Conservation (phyloP, 2,329 filamentous ascomycete genomes). For the Fusarium xylarioides region DNA sequence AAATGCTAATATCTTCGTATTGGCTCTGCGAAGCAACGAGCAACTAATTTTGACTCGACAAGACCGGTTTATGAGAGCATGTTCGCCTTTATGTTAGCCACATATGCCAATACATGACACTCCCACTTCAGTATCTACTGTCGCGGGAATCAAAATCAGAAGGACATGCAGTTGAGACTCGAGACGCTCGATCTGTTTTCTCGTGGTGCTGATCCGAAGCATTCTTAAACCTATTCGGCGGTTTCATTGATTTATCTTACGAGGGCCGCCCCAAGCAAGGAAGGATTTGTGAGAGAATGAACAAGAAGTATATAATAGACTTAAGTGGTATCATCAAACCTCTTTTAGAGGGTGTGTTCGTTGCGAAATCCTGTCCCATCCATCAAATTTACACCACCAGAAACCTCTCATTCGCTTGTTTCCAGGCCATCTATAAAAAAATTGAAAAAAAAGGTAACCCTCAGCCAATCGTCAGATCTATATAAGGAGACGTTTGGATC, state of each 20-base stretch:
- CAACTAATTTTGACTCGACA: neutral
- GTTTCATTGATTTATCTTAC: neutral
- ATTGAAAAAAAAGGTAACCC: neutral
- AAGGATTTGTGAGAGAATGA: neutral
- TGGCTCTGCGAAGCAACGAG: neutral
- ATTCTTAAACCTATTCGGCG: neutral
- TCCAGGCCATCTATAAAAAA: constrained; percentile 10
- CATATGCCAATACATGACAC: neutral
- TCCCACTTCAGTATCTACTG: neutral
- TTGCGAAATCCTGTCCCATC: neutral
- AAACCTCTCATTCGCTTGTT: neutral
- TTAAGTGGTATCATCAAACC: constrained; percentile 23
- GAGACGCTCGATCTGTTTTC: neutral
- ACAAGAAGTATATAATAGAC: neutral
- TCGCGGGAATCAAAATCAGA: neutral
- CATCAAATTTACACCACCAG: constrained; percentile 12
- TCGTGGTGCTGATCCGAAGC: neutral
- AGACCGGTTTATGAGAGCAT: neutral
- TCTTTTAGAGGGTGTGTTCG: neutral
- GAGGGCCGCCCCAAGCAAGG: neutral
- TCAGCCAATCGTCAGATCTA: constrained; percentile 9
- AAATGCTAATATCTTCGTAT: constrained; percentile 24
- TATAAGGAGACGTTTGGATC: neutral
- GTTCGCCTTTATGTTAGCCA: neutral
- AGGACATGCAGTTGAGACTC: neutral